Evolutionary conservation across 1,284 basidiomycete species (phyloP), one percentile per base, ranked within the genome.

Genomic region (Moniliophthora roreri): DNA sequence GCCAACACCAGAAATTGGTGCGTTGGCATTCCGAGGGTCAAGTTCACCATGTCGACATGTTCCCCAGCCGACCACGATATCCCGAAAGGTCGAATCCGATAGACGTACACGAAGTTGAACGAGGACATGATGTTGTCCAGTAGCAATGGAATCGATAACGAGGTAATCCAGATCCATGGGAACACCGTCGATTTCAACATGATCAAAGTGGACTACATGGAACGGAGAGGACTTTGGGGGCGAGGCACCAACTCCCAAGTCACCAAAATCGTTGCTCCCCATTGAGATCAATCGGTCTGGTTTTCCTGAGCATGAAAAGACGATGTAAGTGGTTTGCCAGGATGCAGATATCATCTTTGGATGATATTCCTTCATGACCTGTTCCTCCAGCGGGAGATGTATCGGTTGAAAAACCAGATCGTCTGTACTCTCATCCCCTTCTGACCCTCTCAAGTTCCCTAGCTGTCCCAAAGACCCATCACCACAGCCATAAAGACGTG

Each of bases 281-380:
- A 91, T 83, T 0, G 91, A 84, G 24, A 95, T 63, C n/a, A 95
- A 61, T 1, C 86, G 64, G 62, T 95, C 90, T 36, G 59, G 66
- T 34, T 63, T 63, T 18, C 63, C 71, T 8, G 66, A 58, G 39
- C 62, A 64, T 16, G 75, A 72, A 4, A 87, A 63, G 7, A 82
- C 85, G 37, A 92, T 70, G 64, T 89, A 93, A 47, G 83, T 85
- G 6, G 91, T 91, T 66, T 94, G 89, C 92, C 93, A 95, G 23
- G 83, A 80, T 1, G 86, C 81, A 5, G 83, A 82, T 38, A 93
- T 68, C 11, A 69, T 53, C 47, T 72, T 74, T 42, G 72, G 66
- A 15, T 60, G 54, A 61, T 79, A 79, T 3, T 62, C 72, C 6
- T 57, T 53, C 5, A 77, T 59, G 2, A 65, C 68, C 9, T 66